Percentiles rank a stretch among this genome's conserved stretches.
Conservation (phyloP, 1,139 yeast genomes). For the Insectozyma bohioensis region DNA sequence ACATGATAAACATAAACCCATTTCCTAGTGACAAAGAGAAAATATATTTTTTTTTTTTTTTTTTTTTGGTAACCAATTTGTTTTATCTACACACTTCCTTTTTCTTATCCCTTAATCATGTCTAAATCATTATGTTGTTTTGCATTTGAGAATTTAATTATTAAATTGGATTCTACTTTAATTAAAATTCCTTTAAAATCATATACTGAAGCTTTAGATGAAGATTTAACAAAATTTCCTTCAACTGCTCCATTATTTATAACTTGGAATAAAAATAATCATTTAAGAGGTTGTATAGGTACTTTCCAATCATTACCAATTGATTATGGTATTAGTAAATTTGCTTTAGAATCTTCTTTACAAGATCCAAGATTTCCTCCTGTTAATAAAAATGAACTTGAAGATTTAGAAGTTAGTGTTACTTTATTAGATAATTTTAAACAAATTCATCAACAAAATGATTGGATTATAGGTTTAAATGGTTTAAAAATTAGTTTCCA, state of each 20-base stretch:
- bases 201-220: constrained; percentile 19
- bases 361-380: constrained; percentile 79
- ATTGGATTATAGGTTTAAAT: constrained; percentile 83
- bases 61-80: too few relatives aligned
- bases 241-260: constrained; percentile 62
- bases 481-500: constrained; percentile 67
- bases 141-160: constrained; percentile 38
- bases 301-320: constrained; percentile 57
- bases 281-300: constrained; percentile 90
- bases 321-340: constrained; percentile 59
- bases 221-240: constrained; percentile 42
- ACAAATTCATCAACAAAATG: constrained; percentile 46
- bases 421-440: constrained; percentile 68
- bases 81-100: neutral
- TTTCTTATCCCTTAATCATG: constrained; percentile 18
- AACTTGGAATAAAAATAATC: constrained; percentile 70
- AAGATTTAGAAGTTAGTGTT: constrained; percentile 43
- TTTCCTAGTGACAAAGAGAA: too few relatives aligned
- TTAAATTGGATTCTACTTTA: constrained; percentile 19
- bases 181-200: constrained; percentile 18
- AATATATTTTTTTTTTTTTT: too few relatives aligned
- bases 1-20: constrained; percentile 56
- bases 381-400: constrained; percentile 56
- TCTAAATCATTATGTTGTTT: constrained; percentile 37
- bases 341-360: constrained; percentile 66